A percentile compares a stretch with the other conserved stretches of the same genome.
Conservation (phyloP, 2,329 filamentous ascomycete species). For the Hymenoscyphus infarciens region DNA sequence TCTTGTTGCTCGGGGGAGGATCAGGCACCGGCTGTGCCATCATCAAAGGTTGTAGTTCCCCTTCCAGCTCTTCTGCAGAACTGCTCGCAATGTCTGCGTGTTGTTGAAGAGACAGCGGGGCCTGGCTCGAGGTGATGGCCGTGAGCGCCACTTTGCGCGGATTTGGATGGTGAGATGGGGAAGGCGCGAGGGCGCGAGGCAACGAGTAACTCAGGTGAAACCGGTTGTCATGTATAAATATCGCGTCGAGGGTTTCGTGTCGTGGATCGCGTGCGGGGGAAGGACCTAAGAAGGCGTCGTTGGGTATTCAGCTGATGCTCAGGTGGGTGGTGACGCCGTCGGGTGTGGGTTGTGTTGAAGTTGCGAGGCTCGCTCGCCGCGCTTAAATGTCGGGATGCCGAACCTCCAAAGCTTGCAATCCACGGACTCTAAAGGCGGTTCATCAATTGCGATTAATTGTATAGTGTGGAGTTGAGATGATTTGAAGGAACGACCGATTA, state of each 20-base stretch:
- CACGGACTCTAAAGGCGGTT: no score
- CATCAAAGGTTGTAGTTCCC: conserved; percentile 60
- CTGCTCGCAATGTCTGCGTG: conserved; percentile 55
- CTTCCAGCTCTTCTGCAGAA: conserved; percentile 47
- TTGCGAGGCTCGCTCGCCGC: no score
- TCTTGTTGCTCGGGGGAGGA: conserved; percentile 57
- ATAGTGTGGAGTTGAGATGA: no score
- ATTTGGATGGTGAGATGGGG: conserved; percentile 9
- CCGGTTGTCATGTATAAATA: conserved; percentile 15
- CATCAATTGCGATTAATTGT: no score
- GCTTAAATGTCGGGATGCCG: neutral
- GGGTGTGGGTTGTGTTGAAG: neutral
- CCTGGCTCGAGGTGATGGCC: conserved; percentile 25
- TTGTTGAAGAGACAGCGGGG: conserved; percentile 55
- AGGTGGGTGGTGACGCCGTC: neutral
- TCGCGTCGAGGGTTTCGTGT: neutral
- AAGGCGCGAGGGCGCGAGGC: conserved; percentile 13
- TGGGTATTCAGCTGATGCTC: neutral
- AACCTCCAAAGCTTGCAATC: neutral
- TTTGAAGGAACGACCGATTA: no score
- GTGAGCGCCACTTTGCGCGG: conserved; percentile 29
- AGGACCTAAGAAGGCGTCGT: neutral
- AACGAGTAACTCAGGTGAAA: conserved; percentile 6
- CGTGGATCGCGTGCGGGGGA: neutral
- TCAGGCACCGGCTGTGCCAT: conserved; percentile 71